Conservation (phyloP, 2,329 filamentous ascomycete genomes). For the Fusarium sp. region DNA sequence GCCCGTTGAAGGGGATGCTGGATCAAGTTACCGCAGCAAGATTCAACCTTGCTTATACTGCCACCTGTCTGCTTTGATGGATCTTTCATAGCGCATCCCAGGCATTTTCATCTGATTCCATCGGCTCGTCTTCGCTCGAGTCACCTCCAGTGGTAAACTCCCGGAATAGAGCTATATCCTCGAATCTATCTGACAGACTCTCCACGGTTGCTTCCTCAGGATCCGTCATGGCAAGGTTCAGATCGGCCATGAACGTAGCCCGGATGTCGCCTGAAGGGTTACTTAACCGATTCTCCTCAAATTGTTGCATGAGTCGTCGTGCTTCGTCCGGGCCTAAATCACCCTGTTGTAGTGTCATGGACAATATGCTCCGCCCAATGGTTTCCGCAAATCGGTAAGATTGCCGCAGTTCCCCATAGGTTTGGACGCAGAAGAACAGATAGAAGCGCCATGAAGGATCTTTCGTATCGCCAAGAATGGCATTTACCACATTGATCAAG, state of each 20-base stretch:
- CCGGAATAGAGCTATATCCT: slow-evolving; percentile 49
- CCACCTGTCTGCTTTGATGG: neutral
- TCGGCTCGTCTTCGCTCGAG: slow-evolving; percentile 10
- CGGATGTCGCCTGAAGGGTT: slow-evolving; percentile 43
- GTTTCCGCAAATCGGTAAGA: slow-evolving; percentile 52
- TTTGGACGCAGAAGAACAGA: slow-evolving; percentile 53
- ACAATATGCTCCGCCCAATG: slow-evolving; percentile 50
- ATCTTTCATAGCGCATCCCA: slow-evolving; percentile 16
- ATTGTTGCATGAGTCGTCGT: slow-evolving; percentile 45
- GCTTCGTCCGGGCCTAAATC: slow-evolving; percentile 46
- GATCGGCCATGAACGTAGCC: slow-evolving; percentile 53
- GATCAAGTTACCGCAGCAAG: neutral
- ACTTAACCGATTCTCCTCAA: slow-evolving; percentile 43
- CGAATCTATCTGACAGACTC: slow-evolving; percentile 49
- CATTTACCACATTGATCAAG: slow-evolving; percentile 54
- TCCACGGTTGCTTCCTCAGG: slow-evolving; percentile 50
- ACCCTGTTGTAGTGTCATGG: slow-evolving; percentile 51
- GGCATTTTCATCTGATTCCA: slow-evolving; percentile 22
- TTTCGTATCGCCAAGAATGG: slow-evolving; percentile 46
- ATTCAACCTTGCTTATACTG: neutral
- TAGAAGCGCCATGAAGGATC: slow-evolving; percentile 51
- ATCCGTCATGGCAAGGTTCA: slow-evolving; percentile 51
- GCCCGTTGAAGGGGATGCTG: neutral
- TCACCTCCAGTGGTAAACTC: slow-evolving; percentile 44
- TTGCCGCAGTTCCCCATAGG: slow-evolving; percentile 51